Conservation (phyloP, 257 asterid species). For the Nicotiana knightiana region DNA sequence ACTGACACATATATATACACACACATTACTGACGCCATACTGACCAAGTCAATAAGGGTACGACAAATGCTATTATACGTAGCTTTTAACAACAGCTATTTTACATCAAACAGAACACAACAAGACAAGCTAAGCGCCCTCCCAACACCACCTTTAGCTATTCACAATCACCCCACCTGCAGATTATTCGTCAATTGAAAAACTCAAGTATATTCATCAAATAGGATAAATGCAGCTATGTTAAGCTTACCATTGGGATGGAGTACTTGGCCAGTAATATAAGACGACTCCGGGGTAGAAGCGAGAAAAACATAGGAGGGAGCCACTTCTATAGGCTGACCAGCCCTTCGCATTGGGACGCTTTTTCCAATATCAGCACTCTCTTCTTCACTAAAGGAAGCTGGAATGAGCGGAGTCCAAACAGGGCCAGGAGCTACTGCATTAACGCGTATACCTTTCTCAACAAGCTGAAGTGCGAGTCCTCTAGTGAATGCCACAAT, state of each 20-base stretch:
- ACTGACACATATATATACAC: too few relatives aligned
- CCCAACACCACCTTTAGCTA: constrained; percentile 4
- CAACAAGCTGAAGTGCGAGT: constrained; percentile 17
- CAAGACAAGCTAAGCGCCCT: too few relatives aligned
- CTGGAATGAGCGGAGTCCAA: constrained; percentile 63
- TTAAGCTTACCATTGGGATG: constrained; percentile 57
- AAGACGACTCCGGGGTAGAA: constrained; percentile 45
- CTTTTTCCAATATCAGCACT: constrained; percentile 32
- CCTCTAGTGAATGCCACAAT: constrained; percentile 30
- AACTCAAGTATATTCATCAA: background rate
- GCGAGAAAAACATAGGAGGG: constrained; percentile 63
- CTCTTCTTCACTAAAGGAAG: constrained; percentile 45
- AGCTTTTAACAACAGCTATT: too few relatives aligned
- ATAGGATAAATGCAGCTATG: background rate
- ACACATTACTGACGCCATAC: too few relatives aligned
- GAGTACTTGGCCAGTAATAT: constrained; percentile 53
- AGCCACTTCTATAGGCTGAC: constrained; percentile 62
- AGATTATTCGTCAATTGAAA: background rate
- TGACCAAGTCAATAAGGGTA: too few relatives aligned
- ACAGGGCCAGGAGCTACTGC: constrained; percentile 72
- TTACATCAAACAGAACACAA: too few relatives aligned
- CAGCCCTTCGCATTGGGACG: constrained; percentile 68
- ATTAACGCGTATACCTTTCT: constrained; percentile 52
- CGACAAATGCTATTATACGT: too few relatives aligned
- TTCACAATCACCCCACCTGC: constrained; percentile 46